phyloP scores from a whole-genome alignment of 2,329 filamentous ascomycete species.

The Verticillium zaregamsianum region DNA sequence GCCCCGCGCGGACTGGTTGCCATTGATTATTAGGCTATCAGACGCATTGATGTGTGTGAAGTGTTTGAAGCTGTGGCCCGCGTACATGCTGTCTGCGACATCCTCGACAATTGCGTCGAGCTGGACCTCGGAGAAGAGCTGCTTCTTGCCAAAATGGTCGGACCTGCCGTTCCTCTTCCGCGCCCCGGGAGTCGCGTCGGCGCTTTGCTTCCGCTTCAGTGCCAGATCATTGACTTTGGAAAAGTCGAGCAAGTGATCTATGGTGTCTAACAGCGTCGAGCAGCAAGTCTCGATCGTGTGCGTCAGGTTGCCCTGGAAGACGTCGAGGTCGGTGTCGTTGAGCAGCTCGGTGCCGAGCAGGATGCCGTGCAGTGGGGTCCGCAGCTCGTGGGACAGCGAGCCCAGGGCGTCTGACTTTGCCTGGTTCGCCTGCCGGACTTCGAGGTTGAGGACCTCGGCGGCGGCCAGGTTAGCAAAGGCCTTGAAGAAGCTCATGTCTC shows the following conservation, averaged over 20 bases:
- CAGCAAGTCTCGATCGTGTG: conserved; percentile 45
- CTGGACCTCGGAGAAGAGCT: conserved; percentile 26
- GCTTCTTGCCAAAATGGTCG: conserved; percentile 18
- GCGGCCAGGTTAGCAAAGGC: conserved; percentile 50
- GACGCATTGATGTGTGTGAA: conserved; percentile 6
- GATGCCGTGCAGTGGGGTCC: conserved; percentile 54
- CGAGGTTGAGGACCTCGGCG: conserved; percentile 46
- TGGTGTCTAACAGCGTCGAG: conserved; percentile 42
- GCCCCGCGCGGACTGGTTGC: conserved; percentile 2
- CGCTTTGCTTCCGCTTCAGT: conserved; percentile 13
- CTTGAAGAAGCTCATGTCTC: conserved; percentile 30
- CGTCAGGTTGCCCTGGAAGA: conserved; percentile 36
- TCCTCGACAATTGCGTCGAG: conserved; percentile 30
- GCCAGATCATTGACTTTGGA: conserved; percentile 41
- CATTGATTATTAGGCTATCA: conserved; percentile 13
- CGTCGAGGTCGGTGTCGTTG: conserved; percentile 35
- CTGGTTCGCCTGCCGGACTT: conserved; percentile 26
- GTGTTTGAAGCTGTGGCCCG: conserved; percentile 30
- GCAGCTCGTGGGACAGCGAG: conserved; percentile 53
- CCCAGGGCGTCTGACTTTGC: conserved; percentile 52
- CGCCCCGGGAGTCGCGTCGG: conserved; percentile 1
- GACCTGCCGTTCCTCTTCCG: conserved; percentile 4
- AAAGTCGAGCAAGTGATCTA: conserved; percentile 45
- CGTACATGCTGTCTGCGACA: conserved; percentile 31
- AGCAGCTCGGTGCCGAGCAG: conserved; percentile 47